phyloP scores from a whole-genome alignment of 768 basidiomycete genomes.

The Termitomyces sp. region DNA sequence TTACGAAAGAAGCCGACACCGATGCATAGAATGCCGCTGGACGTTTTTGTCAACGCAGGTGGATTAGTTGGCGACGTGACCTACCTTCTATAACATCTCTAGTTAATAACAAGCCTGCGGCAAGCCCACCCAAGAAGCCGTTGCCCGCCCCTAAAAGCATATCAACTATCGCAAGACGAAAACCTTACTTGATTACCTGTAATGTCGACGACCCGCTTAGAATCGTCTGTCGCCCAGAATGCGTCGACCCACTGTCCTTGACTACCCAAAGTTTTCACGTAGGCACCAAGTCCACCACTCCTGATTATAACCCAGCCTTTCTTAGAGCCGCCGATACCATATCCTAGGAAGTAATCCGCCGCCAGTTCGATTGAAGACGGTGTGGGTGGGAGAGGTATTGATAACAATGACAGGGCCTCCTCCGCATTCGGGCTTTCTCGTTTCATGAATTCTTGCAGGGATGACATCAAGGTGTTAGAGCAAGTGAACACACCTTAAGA shows the following conservation, averaged over 20 bases:
- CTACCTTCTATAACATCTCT: conserved; percentile 66
- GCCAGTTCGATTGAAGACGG: conserved; percentile 62
- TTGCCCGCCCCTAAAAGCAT: conserved; percentile 78
- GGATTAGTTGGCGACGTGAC: conserved; percentile 12
- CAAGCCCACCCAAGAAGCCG: conserved; percentile 80
- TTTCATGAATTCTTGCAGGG: not conserved
- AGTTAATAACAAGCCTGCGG: conserved; percentile 61
- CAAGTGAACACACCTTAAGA: conserved; percentile 56
- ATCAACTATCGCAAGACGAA: not conserved
- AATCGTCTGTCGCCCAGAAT: conserved; percentile 56
- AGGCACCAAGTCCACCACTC: conserved; percentile 71
- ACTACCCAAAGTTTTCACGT: conserved; percentile 41
- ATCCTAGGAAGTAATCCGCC: conserved; percentile 54
- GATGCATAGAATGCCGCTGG: conserved; percentile 71
- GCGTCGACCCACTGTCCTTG: conserved; percentile 65
- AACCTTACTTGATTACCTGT: conserved; percentile 50
- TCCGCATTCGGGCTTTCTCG: conserved; percentile 75
- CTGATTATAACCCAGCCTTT: conserved; percentile 70
- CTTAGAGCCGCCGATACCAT: conserved; percentile 50
- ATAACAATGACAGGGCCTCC: conserved; percentile 71
- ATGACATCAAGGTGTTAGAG: not conserved
- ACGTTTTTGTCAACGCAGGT: not conserved
- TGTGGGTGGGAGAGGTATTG: conserved; percentile 45
- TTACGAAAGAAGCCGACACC: conserved; percentile 77
- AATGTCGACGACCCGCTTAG: conserved; percentile 66